Evolutionary conservation across 2,329 filamentous ascomycete genomes (phyloP), one percentile per base, ranked within the genome.

Genomic region (Trematosphaeria pertusa): DNA sequence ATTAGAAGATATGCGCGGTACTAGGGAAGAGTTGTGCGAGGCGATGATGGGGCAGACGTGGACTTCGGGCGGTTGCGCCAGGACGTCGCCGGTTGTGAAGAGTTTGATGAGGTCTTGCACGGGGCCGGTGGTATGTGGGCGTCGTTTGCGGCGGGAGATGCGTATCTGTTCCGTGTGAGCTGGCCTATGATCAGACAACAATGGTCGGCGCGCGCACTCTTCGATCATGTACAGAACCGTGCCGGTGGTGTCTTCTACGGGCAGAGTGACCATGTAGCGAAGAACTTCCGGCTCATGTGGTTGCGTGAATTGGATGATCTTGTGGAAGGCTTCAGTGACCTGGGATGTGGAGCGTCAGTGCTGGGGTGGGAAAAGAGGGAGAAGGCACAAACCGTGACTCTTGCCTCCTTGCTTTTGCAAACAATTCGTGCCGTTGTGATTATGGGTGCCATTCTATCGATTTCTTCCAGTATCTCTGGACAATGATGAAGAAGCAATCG

Each of bases 221-320:
- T 64, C 62, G 21, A 65, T 60, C 59, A 64, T 63, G 32, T 63
- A 65, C 11, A 65, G 42, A 7, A 58, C 59, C 2, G 48, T 63
- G 3, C 40, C 37, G 3, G 22, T 21, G 0, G 18, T 43, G 35
- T 64, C 62, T 7, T 61, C 48, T 0, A 53, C 10, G 1, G 59
- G 59, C 10, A 65, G 15, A 3, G 61, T 50, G 31, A 58, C 60
- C 5, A 61, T 48, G 48, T 64, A 62, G 37, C 60, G 53, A 7
- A 61, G 35, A 8, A 65, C 58, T 6, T 55, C 52, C 0, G 61
- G 59, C 37, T 65, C 60, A 11, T 65, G 38, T 2, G 51, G 42
- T 9, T 41, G 40, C 0, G 62, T 57, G 41, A 46, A 60, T 22
- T 58, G 49, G 39, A 64, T 60, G 48, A 65, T 61, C 8, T 61